A percentile compares a stretch with the other conserved stretches of the same genome.
These are phyloP conservation scores for Boletellus sp. DNA, from an alignment of 1,284 basidiomycete species.

Conservation along the genomic window DNA sequence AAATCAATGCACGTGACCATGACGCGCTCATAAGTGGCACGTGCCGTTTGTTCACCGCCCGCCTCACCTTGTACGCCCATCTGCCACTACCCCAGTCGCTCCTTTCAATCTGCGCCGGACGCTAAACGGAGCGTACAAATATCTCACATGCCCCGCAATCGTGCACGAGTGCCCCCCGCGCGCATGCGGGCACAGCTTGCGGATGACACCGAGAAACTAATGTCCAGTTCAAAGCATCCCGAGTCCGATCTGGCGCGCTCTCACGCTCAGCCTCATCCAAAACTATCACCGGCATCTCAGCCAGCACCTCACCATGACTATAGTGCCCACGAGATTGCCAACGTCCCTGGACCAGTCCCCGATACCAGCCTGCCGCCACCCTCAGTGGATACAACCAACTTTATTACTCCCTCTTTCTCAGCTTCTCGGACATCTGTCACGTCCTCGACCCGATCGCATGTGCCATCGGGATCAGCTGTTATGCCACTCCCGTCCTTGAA, in stretches of 20 bases:
- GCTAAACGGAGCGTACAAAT: constrained; percentile 21
- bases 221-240: constrained; percentile 7
- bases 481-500: constrained; percentile 30
- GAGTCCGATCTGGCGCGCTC: constrained; percentile 3
- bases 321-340: constrained; percentile 36
- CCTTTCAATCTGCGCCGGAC: constrained; percentile 30
- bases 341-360: constrained; percentile 55
- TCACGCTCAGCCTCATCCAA: constrained; percentile 5
- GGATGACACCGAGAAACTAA: constrained; percentile 26
- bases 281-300: constrained; percentile 10
- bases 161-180: constrained; percentile 1
- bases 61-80: constrained; percentile 4
- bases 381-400: constrained; percentile 10
- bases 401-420: not conserved
- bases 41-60: constrained; percentile 14
- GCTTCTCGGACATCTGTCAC: constrained; percentile 1
- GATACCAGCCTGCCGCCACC: constrained; percentile 39
- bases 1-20: constrained; percentile 33
- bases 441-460: constrained; percentile 11
- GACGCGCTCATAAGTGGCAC: constrained; percentile 23
- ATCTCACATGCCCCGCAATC: constrained; percentile 17
- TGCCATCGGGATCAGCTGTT: constrained; percentile 22
- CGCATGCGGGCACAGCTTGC: constrained; percentile 17
- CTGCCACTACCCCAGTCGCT: constrained; percentile 21
- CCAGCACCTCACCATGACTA: constrained; percentile 23